These are phyloP conservation scores for Escovopsis sp. DNA, from an alignment of 2,329 filamentous ascomycete species.

Conservation along the genomic window DNA sequence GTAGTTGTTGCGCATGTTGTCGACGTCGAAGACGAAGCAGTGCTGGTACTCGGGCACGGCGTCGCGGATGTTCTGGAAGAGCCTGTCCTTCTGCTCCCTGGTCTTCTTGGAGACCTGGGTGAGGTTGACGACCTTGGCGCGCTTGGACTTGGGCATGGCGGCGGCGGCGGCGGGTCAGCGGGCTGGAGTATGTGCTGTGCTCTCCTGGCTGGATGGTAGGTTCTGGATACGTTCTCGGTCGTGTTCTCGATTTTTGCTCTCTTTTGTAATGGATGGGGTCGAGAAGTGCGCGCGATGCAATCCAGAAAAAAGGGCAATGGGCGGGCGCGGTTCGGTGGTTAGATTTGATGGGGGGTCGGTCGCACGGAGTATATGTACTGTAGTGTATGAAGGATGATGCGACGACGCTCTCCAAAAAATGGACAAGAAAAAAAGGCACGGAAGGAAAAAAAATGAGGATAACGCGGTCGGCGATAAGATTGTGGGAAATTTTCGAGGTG, in stretches of 20 bases:
- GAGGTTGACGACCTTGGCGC: constrained; percentile 75
- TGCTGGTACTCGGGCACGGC: constrained; percentile 72
- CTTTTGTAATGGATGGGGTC: constrained; percentile 1
- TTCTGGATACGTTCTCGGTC: no score
- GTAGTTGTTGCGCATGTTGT: constrained; percentile 97
- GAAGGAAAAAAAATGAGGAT: constrained; percentile 2
- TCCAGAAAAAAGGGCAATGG: no score
- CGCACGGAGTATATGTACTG: background rate
- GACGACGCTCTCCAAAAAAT: background rate
- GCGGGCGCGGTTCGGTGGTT: no score
- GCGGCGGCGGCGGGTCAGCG: background rate
- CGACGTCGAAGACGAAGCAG: constrained; percentile 84
- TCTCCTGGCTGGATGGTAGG: no score
- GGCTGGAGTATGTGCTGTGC: no score
- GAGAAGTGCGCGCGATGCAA: no score
- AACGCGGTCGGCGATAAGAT: constrained; percentile 14
- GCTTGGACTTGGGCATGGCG: constrained; percentile 90
- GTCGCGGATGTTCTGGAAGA: constrained; percentile 79
- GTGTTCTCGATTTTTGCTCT: no score
- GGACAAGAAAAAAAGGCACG: no score
- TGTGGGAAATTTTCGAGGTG: constrained; percentile 17
- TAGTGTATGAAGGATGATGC: no score
- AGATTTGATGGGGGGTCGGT: background rate
- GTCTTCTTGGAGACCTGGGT: constrained; percentile 87
- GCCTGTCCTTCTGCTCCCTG: constrained; percentile 76